These are phyloP conservation scores for Elaeis guineensis DNA, from an alignment of 176 grass and related monocot genomes.

Conservation along the genomic window DNA sequence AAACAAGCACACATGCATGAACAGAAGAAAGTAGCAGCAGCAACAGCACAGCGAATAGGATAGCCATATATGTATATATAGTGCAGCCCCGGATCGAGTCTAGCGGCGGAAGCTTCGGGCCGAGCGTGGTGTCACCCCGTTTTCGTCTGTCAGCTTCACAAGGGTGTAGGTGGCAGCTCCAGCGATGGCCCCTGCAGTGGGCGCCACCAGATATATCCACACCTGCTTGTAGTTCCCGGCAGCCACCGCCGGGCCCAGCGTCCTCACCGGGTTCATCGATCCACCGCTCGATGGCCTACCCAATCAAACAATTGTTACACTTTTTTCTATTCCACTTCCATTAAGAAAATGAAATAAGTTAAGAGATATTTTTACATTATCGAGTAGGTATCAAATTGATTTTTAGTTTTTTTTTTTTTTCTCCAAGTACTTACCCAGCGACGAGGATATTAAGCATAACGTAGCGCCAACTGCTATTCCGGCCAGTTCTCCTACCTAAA, in stretches of 20 bases:
- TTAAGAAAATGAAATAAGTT: too few species aligned
- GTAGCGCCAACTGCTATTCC: conserved; percentile 77
- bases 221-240: conserved; percentile 85
- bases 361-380: too few species aligned
- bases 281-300: conserved; percentile 70
- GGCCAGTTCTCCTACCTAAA: conserved; percentile 71
- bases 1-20: too few species aligned
- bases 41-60: too few species aligned
- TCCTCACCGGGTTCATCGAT: conserved; percentile 97
- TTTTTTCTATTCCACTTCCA: too few species aligned
- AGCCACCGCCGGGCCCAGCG: conserved; percentile 80
- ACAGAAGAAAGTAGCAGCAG: too few species aligned
- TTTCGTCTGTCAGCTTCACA: conserved; percentile 74
- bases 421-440: conserved; percentile 37
- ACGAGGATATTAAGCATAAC: conserved; percentile 89
- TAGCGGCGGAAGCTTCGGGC: conserved; percentile 84
- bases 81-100: too few species aligned
- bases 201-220: conserved; percentile 92
- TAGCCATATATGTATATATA: too few species aligned
- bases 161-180: conserved; percentile 67
- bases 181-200: conserved; percentile 59
- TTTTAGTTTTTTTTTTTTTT: too few species aligned
- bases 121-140: conserved; percentile 45
- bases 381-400: too few species aligned
- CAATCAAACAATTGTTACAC: background rate